These are phyloP conservation scores for Leonotis leonurus DNA, from an alignment of 257 asterid genomes.

Conservation along the genomic window DNA sequence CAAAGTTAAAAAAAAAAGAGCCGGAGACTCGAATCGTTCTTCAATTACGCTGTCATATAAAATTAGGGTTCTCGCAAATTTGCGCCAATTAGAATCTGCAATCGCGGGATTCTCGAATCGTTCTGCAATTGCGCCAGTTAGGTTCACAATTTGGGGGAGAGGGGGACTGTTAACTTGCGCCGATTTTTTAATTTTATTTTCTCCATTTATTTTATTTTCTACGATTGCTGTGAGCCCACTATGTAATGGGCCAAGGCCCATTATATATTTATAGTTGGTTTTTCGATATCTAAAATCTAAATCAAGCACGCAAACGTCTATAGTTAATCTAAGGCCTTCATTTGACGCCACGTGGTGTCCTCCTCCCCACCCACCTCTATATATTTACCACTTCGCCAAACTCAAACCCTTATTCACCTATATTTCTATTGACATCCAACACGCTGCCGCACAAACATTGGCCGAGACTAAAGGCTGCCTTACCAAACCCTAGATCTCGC, in stretches of 20 bases:
- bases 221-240: background rate
- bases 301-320: slow-evolving; percentile 30
- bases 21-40: no score
- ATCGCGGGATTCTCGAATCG: no score
- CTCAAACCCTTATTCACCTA: slow-evolving; percentile 36
- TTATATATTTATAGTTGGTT: background rate
- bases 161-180: no score
- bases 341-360: slow-evolving; percentile 36
- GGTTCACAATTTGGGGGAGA: no score
- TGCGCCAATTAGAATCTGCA: no score
- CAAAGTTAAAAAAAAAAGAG: no score
- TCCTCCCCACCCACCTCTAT: slow-evolving; percentile 19
- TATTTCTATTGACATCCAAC: background rate
- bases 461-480: slow-evolving; percentile 3
- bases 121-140: no score
- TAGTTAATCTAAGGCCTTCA: slow-evolving; percentile 22
- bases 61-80: no score
- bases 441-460: slow-evolving; percentile 15
- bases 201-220: no score
- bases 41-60: no score
- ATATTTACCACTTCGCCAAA: slow-evolving; percentile 7
- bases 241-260: background rate
- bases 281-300: slow-evolving; percentile 11
- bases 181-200: no score
- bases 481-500: slow-evolving; percentile 36